Conservation (phyloP, 306 rosid species). For the Prosopis cineraria region DNA sequence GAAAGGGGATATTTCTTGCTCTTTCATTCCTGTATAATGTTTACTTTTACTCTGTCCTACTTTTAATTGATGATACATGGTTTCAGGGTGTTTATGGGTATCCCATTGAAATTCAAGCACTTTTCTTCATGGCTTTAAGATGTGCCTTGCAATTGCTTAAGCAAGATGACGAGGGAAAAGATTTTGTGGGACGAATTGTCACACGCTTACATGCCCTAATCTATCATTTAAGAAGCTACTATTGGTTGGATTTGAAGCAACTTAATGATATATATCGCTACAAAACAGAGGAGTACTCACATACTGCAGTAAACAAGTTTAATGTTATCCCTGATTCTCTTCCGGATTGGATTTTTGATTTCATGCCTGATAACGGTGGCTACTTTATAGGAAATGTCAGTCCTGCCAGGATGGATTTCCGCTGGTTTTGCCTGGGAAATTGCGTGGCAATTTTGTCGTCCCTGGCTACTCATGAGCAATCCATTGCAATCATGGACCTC, state of each 20-base stretch:
- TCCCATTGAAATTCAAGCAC: constrained; percentile 94
- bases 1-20: not conserved
- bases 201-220: constrained; percentile 83
- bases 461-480: constrained; percentile 87
- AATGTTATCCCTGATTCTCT: constrained; percentile 90
- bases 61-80: constrained; percentile 24
- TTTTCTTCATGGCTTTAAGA: constrained; percentile 94
- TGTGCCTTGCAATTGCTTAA: constrained; percentile 84
- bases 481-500: constrained; percentile 88
- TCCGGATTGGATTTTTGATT: constrained; percentile 90
- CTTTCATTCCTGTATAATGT: not conserved
- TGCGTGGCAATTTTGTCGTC: constrained; percentile 87
- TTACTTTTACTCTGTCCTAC: constrained; percentile 9
- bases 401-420: constrained; percentile 90
- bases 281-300: constrained; percentile 94
- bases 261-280: constrained; percentile 83
- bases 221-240: constrained; percentile 84
- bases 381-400: constrained; percentile 90
- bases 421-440: constrained; percentile 90
- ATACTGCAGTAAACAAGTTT: constrained; percentile 91
- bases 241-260: constrained; percentile 88
- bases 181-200: constrained; percentile 60
- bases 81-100: constrained; percentile 95
- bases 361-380: constrained; percentile 82
- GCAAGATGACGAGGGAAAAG: constrained; percentile 84